phyloP scores from a whole-genome alignment of 768 basidiomycete species.

The Suillus sp. region DNA sequence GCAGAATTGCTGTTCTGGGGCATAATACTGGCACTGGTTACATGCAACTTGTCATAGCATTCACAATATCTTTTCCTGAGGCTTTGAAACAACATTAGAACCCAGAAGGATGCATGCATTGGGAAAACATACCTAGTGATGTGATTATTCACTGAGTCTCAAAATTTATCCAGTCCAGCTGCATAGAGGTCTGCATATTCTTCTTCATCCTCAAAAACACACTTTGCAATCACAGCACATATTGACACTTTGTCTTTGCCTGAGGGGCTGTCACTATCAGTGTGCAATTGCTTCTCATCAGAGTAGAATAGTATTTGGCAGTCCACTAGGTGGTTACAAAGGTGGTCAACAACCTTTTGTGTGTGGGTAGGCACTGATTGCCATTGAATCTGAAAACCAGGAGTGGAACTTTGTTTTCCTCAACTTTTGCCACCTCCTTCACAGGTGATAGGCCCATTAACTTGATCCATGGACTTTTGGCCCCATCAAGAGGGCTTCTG shows the following conservation, averaged over 20 bases:
- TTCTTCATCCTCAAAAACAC: slow-evolving; percentile 8
- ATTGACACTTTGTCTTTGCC: slow-evolving; percentile 15
- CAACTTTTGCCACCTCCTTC: too few species aligned
- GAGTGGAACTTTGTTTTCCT: too few species aligned
- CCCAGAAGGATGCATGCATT: neutral
- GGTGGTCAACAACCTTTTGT: neutral
- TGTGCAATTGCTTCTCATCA: slow-evolving; percentile 3
- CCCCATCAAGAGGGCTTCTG: too few species aligned
- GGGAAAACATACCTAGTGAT: slow-evolving; percentile 4
- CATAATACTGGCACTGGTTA: neutral
- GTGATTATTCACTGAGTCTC: slow-evolving; percentile 8
- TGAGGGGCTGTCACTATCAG: slow-evolving; percentile 10
- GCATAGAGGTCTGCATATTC: slow-evolving; percentile 1
- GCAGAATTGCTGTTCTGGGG: neutral
- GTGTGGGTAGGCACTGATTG: too few species aligned
- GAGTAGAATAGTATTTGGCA: neutral
- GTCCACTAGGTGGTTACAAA: neutral
- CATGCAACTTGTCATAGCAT: neutral
- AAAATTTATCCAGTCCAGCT: neutral
- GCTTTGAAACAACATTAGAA: neutral
- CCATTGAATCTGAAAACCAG: too few species aligned
- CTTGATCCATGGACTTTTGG: too few species aligned
- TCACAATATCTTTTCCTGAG: slow-evolving; percentile 1
- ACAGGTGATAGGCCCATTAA: too few species aligned
- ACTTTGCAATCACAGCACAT: slow-evolving; percentile 7